Conservation (phyloP, 2,329 filamentous ascomycete genomes). For the Aureobasidium mangrovei region DNA sequence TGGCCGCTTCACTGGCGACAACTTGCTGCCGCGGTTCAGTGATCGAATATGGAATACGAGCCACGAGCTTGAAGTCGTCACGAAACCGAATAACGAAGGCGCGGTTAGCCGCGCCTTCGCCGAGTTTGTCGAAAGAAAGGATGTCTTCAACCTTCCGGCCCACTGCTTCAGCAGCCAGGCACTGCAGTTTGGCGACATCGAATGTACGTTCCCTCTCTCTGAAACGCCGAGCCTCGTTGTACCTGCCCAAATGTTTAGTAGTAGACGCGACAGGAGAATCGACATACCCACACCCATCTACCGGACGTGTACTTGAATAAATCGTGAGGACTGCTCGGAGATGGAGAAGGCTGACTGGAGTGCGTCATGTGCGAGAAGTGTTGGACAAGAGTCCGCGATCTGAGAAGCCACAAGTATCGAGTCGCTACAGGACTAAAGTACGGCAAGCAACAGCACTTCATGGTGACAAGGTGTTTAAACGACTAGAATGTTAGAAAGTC, state of each 20-base stretch:
- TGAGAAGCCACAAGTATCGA: too few species aligned
- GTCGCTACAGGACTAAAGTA: too few species aligned
- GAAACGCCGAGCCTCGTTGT: neutral
- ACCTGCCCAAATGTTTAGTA: neutral
- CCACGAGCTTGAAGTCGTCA: conserved; percentile 16
- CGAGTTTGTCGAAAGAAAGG: conserved; percentile 25
- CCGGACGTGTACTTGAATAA: conserved; percentile 4
- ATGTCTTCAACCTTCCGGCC: conserved; percentile 15
- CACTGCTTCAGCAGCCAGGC: conserved; percentile 25
- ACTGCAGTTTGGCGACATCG: conserved; percentile 28
- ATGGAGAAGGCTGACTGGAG: neutral
- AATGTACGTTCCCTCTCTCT: conserved; percentile 24
- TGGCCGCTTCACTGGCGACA: conserved; percentile 22
- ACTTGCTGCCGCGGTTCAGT: conserved; percentile 15
- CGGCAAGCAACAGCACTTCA: too few species aligned
- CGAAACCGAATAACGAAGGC: neutral
- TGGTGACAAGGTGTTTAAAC: too few species aligned
- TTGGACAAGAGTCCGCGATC: too few species aligned
- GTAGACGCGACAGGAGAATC: neutral
- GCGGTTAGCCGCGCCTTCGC: conserved; percentile 6
- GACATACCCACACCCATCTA: conserved; percentile 3
- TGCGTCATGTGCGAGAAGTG: too few species aligned
- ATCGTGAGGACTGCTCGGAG: neutral
- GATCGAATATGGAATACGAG: conserved; percentile 19
- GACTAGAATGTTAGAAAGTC: too few species aligned